These are phyloP conservation scores for Phyllosticta capitalensis DNA, from an alignment of 2,329 filamentous ascomycete species.

Conservation along the genomic window DNA sequence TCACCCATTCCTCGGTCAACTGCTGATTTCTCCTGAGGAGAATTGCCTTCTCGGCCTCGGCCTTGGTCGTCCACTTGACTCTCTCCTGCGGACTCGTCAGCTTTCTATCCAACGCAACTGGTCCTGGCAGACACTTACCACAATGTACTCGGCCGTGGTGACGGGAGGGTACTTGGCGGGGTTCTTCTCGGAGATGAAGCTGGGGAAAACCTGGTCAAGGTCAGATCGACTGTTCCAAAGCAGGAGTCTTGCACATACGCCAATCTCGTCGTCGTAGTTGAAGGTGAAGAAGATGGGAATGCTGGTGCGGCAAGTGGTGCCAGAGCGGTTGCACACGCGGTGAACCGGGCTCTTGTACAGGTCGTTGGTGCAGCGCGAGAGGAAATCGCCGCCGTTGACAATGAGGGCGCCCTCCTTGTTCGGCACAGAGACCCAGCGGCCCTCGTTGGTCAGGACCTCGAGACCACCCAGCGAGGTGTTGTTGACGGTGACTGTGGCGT, in stretches of 20 bases:
- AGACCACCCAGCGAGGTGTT: background rate
- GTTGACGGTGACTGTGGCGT: background rate
- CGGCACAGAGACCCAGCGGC: background rate
- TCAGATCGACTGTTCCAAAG: slow-evolving; percentile 44
- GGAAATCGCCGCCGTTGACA: slow-evolving; percentile 39
- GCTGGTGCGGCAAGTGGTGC: slow-evolving; percentile 34
- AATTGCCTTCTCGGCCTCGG: no score
- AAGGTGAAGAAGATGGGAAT: slow-evolving; percentile 47
- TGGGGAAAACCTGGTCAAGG: slow-evolving; percentile 38
- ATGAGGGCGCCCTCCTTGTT: background rate
- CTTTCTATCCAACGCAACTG: no score
- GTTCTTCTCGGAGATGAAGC: slow-evolving; percentile 34
- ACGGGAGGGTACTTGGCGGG: slow-evolving; percentile 34
- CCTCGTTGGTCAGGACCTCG: background rate
- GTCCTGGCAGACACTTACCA: no score
- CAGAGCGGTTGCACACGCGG: slow-evolving; percentile 18
- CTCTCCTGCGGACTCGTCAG: no score
- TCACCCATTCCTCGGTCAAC: no score
- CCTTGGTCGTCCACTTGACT: no score
- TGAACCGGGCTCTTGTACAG: slow-evolving; percentile 44
- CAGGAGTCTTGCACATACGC: slow-evolving; percentile 17
- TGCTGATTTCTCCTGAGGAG: no score
- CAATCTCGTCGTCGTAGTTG: background rate
- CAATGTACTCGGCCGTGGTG: no score
- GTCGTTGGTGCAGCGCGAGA: slow-evolving; percentile 44